Percentiles rank a stretch among this genome's conserved stretches.
phyloP scores from a whole-genome alignment of 179 eudicot genomes.

The Silene noctiflora region DNA sequence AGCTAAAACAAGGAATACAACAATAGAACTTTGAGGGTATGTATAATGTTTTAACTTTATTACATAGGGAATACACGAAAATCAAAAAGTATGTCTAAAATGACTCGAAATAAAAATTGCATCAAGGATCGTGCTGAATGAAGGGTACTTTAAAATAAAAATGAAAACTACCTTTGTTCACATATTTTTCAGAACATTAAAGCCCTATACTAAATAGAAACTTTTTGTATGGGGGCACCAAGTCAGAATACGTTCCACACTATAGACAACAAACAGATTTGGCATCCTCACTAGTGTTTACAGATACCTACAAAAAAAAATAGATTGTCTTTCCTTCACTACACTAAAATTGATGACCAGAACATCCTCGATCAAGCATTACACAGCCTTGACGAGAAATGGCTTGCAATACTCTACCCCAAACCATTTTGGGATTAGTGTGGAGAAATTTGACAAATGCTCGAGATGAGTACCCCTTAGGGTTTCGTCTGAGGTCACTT shows the following conservation, averaged over 20 bases:
- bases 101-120: neutral
- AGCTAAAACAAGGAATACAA: no score
- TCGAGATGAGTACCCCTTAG: no score
- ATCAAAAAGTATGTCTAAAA: no score
- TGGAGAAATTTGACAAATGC: neutral
- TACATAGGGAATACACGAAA: neutral
- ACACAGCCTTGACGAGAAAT: neutral
- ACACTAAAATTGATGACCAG: neutral
- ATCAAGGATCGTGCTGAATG: neutral
- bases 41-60: neutral
- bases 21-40: neutral
- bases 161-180: neutral
- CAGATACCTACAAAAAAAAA: no score
- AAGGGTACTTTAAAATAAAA: no score
- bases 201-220: neutral
- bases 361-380: neutral
- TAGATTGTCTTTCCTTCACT: no score
- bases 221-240: conserved; percentile 4
- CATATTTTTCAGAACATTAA: neutral
- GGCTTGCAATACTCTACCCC: no score
- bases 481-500: neutral
- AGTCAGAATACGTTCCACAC: neutral
- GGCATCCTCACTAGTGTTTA: neutral
- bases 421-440: no score
- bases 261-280: neutral